Base-by-base conservation (phyloP, 768 basidiomycete genomes). In the Lepiota subincarnata region DNA sequence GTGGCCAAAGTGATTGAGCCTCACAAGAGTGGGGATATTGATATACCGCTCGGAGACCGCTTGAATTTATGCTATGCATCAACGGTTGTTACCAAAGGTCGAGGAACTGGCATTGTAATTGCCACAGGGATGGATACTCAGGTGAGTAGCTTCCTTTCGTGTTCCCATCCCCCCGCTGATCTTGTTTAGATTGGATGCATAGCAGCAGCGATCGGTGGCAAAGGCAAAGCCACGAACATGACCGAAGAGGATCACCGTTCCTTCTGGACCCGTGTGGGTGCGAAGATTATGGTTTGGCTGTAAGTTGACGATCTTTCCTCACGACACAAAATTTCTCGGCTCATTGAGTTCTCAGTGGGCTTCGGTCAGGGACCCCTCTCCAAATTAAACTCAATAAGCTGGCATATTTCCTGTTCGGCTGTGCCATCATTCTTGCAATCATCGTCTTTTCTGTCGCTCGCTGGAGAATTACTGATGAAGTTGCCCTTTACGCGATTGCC, bases 71-170 rank as follows among this genome's bases (percentile, higher is more conserved):
- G 70, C 20, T 73, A 70, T 60, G 76, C 73, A 36, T 80, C 71
- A 38, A 78, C 63, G 3, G 53, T 69, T n/a, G 68, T 72, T 10
- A 72, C 68, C 6, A 79, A 80, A 63, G 80, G 79, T 41, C 73
- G 79, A 31, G 78, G 73, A 3, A 70, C 70, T 12, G 77, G 75
- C 26, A 67, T 82, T 36, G 72, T 76, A 42, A 68, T 75, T 44
- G 68, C 62, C 16, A 80, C 78, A n/a, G 79, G 72, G 8, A 80
- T 81, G 80, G 62, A 69, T 41, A 79, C 81, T 2, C 77, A 81
- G 62, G 74, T 79, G 41, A 66, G 69, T 43, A 66, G 62, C 38
- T 64, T 62, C 11, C n/a, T 22, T 41, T 24, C n/a, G 12, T 31
- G 22, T 16, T 14, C 37, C 46, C 12, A 42, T 28, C 19, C 24